Percentiles rank a stretch among this genome's conserved stretches.
Conservation (phyloP, 2,329 filamentous ascomycete genomes). For the Venturia asperata region DNA sequence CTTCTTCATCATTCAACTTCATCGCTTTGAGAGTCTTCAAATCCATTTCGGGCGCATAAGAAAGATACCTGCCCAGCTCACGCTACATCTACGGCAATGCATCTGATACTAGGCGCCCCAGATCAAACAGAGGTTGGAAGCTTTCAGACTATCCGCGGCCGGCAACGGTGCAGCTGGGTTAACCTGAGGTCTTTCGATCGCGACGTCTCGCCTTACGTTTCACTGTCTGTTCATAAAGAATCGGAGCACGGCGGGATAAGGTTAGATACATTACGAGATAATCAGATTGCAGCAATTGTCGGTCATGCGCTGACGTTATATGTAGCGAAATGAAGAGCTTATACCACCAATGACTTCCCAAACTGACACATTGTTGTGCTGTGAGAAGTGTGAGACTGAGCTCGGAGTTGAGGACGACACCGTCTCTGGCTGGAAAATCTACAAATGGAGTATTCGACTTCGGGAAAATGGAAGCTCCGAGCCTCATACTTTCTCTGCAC, state of each 20-base stretch:
- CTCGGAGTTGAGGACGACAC: conserved; percentile 37
- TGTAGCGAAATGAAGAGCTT: conserved; percentile 8
- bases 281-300: background rate
- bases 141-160: conserved; percentile 12
- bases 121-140: conserved; percentile 25
- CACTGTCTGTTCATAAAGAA: conserved; percentile 15
- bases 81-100: conserved; percentile 37
- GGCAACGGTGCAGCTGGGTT: conserved; percentile 9
- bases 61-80: conserved; percentile 44
- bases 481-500: conserved; percentile 22
- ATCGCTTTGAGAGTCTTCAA: conserved; percentile 20
- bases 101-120: conserved; percentile 55
- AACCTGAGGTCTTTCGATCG: conserved; percentile 2
- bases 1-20: conserved; percentile 14
- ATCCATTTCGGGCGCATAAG: conserved; percentile 41
- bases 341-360: background rate
- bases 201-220: conserved; percentile 14
- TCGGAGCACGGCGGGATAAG: conserved; percentile 14
- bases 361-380: conserved; percentile 23
- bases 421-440: conserved; percentile 42
- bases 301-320: conserved; percentile 10
- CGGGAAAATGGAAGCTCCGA: conserved; percentile 19
- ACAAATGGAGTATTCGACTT: conserved; percentile 42
- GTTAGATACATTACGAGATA: conserved; percentile 12
- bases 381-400: conserved; percentile 33